Base-by-base conservation (phyloP, 768 basidiomycete genomes). In the Pleurotus tuber-regium region DNA sequence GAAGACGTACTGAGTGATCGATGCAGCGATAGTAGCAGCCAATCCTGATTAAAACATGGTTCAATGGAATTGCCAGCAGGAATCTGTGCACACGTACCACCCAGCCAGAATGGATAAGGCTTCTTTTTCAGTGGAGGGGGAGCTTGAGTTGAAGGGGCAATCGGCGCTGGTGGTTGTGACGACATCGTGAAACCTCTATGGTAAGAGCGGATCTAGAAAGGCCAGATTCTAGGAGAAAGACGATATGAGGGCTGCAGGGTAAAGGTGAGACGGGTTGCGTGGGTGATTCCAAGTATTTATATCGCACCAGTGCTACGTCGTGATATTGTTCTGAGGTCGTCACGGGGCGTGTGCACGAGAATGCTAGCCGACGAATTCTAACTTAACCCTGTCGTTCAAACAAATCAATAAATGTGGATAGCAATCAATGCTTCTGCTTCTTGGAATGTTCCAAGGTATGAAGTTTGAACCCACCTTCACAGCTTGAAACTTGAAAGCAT, bases 21-120 rank as follows among this genome's bases (percentile, higher is more conserved):
- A 88, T n/a, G 90, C 90, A 10, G 90, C 90, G 52, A 92, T 90
- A 35, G 88, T 90, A 8, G 90, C 89, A 36, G 90, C 90, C 28
- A 92, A 67, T 63, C 83, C 82, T 84, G 46, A n/a, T 42, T 10
- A 43, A 21, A 28, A 28, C 31, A 18, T 43, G 35, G 43, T 24
- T 24, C 11, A 25, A 44, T 11, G 18, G 30, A 24, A 10, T 43
- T n/a, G 26, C 30, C 24, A n/a, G 6, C 50, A 19, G 23, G 24
- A 51, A 6, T 14, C 31, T 44, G 39, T 26, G 30, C 30, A 42
- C 28, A 67, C 73, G 49, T 48, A 80, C 89, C 90, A 64, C 90
- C 90, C 6, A 92, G 76, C 79, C 87, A 92, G 72, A 91, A 90
- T 9, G 90, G 90, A 67, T 92, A 88, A 12, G 88, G 88, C 66